Evolutionary conservation across 129 eudicot genomes (phyloP), one percentile per base, ranked within the genome.

Genomic region (Solidago caesia): DNA sequence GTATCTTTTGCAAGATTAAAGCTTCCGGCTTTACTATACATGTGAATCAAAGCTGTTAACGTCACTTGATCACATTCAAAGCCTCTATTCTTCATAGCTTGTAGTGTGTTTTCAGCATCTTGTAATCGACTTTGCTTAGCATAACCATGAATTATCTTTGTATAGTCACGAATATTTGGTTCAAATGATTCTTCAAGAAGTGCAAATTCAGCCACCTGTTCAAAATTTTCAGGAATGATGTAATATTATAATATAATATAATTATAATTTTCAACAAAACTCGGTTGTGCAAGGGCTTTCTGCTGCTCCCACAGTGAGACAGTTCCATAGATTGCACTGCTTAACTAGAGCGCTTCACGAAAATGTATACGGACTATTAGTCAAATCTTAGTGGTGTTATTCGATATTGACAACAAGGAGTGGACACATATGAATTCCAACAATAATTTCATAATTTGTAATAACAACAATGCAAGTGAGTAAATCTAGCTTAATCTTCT

Each of bases 21-120:
- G 65, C 86, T 85, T 25, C 98, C 93, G 25, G 96, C 78, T 76
- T 94, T 94, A 82, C 97, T 94, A 83, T 94, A 90, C 97, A 94
- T 90, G 86, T 94, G 98, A 48, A 94, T 74, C 73, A 91, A 80
- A 70, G 97, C 83, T 11, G 98, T 94, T 46, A 94, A 78, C 42
- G 85, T 90, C 52, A 91, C 97, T 71, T 90, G 96, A 75, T 91
- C 98, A 71, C 91, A 87, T 25, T 75, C 48, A 27, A 90, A 81
- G 44, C 91, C 96, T 82, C 84, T 73, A 21, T 44, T 75, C 59
- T 83, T 91, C 98, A 94, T 88, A 81, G 91, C 83, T 43, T 75
- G 68, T 12, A 90, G 79, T 11, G 78, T 65, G 12, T 67, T 86
- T 85, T 90, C 96, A 44, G 97, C 98, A 64, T 94, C 88, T 73